Conservation (phyloP, 306 rosid species). For the Rosa multiflora region DNA sequence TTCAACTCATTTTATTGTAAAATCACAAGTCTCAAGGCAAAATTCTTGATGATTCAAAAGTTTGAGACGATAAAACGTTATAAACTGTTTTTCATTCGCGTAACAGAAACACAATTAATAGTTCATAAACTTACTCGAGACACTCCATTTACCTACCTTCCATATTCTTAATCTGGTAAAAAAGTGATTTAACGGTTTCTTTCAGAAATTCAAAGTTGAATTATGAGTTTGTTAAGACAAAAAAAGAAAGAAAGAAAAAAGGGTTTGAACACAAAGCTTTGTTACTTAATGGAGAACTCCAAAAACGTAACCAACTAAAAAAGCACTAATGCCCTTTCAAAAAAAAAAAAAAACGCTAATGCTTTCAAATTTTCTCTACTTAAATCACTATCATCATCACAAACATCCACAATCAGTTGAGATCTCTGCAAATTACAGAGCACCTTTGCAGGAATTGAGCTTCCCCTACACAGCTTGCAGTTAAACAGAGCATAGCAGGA, state of each 20-base stretch:
- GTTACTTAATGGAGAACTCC: not conserved
- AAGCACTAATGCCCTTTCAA: not conserved
- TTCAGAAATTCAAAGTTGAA: not conserved
- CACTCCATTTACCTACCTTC: not conserved
- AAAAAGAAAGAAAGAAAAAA: not conserved
- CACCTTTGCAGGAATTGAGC: not conserved
- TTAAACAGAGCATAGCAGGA: not conserved
- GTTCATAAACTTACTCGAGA: not conserved
- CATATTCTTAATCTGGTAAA: not conserved
- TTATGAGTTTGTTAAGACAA: not conserved
- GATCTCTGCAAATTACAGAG: not conserved
- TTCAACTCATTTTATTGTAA: not conserved
- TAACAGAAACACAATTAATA: not conserved
- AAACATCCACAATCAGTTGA: not conserved
- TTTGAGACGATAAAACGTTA: not conserved
- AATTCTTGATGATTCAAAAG: rapidly evolving
- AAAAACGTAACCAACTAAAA: not conserved
- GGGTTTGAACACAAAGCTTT: not conserved
- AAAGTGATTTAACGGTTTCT: not conserved
- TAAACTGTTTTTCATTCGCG: not conserved
- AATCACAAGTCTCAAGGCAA: not conserved
- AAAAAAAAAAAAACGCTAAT: not conserved
- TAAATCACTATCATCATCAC: not conserved
- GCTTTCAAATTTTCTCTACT: not conserved
- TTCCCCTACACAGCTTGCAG: not conserved